Conservation (phyloP, 495 filamentous ascomycete genomes). For the Chaetomidium leptoderma region DNA sequence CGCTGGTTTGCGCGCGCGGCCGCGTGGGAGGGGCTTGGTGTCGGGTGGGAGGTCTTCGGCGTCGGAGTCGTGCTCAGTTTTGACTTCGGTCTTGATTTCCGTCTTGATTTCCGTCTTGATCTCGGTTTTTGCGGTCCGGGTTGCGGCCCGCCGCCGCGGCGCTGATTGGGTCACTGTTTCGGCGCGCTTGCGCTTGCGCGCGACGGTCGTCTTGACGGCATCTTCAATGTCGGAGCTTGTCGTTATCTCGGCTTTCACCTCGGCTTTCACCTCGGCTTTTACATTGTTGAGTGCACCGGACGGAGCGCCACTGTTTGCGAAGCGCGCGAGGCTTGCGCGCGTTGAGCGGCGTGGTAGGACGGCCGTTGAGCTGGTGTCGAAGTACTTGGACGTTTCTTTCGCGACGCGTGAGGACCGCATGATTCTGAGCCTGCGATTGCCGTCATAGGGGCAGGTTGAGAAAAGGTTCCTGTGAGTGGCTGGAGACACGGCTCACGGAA, state of each 20-base stretch:
- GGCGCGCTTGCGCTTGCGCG: constrained; percentile 52
- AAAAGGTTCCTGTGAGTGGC: background rate
- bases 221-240: constrained; percentile 60
- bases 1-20: constrained; percentile 57
- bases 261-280: constrained; percentile 21
- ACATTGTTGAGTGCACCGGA: constrained; percentile 28
- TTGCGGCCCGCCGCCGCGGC: constrained; percentile 2
- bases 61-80: constrained; percentile 14
- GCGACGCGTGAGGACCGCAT: constrained; percentile 64
- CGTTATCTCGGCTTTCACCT: constrained; percentile 18
- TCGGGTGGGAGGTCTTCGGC: constrained; percentile 13
- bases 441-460: background rate
- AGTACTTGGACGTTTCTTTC: constrained; percentile 51
- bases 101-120: constrained; percentile 17
- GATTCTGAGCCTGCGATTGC: background rate
- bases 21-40: constrained; percentile 30
- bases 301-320: constrained; percentile 24
- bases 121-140: constrained; percentile 5
- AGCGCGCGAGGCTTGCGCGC: constrained; percentile 40
- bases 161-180: constrained; percentile 22
- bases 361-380: constrained; percentile 17
- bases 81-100: constrained; percentile 17
- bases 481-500: background rate
- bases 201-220: constrained; percentile 35
- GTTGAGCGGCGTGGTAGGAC: constrained; percentile 44